These are phyloP conservation scores for Iberis pinnata DNA, from an alignment of 345 rosid genomes.

Conservation along the genomic window DNA sequence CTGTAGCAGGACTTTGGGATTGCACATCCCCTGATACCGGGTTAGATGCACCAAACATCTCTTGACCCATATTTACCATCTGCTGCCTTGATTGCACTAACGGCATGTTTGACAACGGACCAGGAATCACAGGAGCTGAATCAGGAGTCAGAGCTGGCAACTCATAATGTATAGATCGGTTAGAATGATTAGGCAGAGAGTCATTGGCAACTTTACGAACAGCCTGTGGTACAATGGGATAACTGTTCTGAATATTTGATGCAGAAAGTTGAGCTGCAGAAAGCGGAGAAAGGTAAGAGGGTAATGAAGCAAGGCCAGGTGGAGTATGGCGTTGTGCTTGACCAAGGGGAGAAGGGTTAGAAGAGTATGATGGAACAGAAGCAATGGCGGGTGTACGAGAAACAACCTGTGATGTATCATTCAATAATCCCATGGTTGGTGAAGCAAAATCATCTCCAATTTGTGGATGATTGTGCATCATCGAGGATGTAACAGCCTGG, in stretches of 20 bases:
- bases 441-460: conserved; percentile 37
- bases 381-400: conserved; percentile 15
- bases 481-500: conserved; percentile 23
- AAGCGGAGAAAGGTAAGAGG: conserved; percentile 5
- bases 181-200: conserved; percentile 9
- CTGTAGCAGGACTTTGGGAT: conserved; percentile 15
- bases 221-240: conserved; percentile 19
- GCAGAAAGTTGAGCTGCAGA: conserved; percentile 18
- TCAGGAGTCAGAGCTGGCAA: conserved; percentile 5
- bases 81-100: conserved; percentile 23
- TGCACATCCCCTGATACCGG: conserved; percentile 11
- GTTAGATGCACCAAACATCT: conserved; percentile 18
- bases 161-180: conserved; percentile 7
- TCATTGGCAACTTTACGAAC: conserved; percentile 14
- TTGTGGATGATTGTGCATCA: conserved; percentile 58
- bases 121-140: conserved; percentile 17
- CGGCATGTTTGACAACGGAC: background rate
- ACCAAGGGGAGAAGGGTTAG: conserved; percentile 24
- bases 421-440: conserved; percentile 29
- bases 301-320: conserved; percentile 19
- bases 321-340: conserved; percentile 22
- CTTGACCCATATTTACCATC: conserved; percentile 22
- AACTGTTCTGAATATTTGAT: conserved; percentile 18
- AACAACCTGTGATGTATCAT: conserved; percentile 29
- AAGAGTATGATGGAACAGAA: conserved; percentile 10